A percentile compares a stretch with the other conserved stretches of the same genome.
These are phyloP conservation scores for Phytophthora citricola DNA, from an alignment of 352 stramenopile genomes.

Conservation along the genomic window DNA sequence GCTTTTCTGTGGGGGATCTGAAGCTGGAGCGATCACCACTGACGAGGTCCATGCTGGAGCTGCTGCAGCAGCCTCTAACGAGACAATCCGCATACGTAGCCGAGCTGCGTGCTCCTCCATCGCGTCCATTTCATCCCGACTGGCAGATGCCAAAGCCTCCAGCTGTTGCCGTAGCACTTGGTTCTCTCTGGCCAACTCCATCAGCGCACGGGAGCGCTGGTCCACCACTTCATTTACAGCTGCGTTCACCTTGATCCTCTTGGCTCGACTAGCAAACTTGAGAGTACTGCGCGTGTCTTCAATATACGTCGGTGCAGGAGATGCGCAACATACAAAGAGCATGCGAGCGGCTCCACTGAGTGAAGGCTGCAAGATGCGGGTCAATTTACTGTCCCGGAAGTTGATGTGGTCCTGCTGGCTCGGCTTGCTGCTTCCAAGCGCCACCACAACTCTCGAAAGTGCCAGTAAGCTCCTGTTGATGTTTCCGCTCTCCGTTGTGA, in stretches of 20 bases:
- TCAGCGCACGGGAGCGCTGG: conserved; percentile 39
- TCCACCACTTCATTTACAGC: conserved; percentile 54
- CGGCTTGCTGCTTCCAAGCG: conserved; percentile 83
- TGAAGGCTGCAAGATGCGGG: conserved; percentile 90
- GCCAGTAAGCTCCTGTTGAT: conserved; percentile 81
- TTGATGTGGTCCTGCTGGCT: conserved; percentile 80
- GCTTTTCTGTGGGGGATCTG: conserved; percentile 17
- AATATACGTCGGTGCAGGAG: conserved; percentile 73
- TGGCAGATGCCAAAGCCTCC: conserved; percentile 38
- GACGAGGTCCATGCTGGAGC: conserved; percentile 29
- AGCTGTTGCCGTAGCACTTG: conserved; percentile 48
- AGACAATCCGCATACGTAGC: conserved; percentile 45
- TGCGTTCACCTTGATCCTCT: conserved; percentile 74
- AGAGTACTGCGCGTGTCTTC: conserved; percentile 92
- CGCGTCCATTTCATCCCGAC: conserved; percentile 43
- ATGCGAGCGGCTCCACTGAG: conserved; percentile 84
- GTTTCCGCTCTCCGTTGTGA: conserved; percentile 55
- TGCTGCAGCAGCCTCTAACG: conserved; percentile 43
- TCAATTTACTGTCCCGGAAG: conserved; percentile 95
- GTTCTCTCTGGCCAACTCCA: conserved; percentile 52
- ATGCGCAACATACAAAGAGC: conserved; percentile 88
- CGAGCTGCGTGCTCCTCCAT: conserved; percentile 45
- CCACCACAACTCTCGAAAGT: conserved; percentile 90
- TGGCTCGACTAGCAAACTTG: conserved; percentile 92
- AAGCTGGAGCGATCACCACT: conserved; percentile 28